These are phyloP conservation scores for Phytophthora vignae DNA, from an alignment of 352 stramenopile genomes.

Conservation along the genomic window DNA sequence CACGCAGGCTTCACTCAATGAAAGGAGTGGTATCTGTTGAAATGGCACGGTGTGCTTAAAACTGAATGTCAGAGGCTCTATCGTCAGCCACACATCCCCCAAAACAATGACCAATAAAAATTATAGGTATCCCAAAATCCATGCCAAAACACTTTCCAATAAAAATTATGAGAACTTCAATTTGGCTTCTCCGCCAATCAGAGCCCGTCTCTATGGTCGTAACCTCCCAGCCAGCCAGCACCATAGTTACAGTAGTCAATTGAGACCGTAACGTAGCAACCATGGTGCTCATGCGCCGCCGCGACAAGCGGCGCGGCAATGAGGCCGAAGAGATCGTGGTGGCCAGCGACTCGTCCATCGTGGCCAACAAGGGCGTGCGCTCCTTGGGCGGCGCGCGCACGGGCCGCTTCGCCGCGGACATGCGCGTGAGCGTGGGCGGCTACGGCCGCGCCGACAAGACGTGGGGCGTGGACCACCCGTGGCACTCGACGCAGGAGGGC, in stretches of 20 bases:
- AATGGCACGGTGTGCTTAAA: no score
- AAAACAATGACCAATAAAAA: no score
- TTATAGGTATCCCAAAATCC: no score
- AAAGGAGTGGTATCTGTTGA: no score
- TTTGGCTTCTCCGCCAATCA: slow-evolving; percentile 20
- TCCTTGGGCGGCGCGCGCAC: slow-evolving; percentile 59
- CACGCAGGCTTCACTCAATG: no score
- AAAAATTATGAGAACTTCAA: slow-evolving; percentile 5
- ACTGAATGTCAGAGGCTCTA: no score
- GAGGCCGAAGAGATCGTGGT: slow-evolving; percentile 64
- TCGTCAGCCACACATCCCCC: no score
- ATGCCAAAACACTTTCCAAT: no score
- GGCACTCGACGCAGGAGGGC: slow-evolving; percentile 67
- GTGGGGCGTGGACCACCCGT: slow-evolving; percentile 82
- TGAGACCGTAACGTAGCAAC: not conserved
- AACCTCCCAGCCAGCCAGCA: slow-evolving; percentile 19
- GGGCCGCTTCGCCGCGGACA: slow-evolving; percentile 81
- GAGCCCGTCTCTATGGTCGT: not conserved
- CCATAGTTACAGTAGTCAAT: not conserved
- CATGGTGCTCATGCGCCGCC: slow-evolving; percentile 80
- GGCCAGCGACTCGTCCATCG: slow-evolving; percentile 70
- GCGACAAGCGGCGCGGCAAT: slow-evolving; percentile 78
- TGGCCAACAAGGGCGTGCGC: slow-evolving; percentile 71
- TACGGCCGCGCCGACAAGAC: slow-evolving; percentile 84
- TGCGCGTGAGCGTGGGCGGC: slow-evolving; percentile 74